phyloP scores from a whole-genome alignment of 768 basidiomycete species.

The Lactarius hengduanensis region DNA sequence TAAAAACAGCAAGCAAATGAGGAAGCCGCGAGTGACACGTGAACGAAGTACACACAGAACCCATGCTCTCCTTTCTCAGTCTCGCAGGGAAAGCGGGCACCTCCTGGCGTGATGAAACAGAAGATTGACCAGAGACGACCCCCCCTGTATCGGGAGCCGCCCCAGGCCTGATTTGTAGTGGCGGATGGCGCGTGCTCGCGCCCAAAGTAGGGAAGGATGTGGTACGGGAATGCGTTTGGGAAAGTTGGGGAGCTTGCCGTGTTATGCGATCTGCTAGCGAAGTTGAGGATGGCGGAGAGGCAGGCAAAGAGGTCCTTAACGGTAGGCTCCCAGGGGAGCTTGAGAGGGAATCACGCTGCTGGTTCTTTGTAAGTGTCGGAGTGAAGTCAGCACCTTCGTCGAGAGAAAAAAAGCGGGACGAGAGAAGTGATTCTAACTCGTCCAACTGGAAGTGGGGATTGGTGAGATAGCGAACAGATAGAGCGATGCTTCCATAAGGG shows the following conservation, averaged over 20 bases:
- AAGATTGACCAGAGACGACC: constrained; percentile 42
- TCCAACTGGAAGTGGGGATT: constrained; percentile 71
- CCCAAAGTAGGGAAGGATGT: constrained; percentile 39
- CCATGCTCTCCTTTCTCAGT: constrained; percentile 51
- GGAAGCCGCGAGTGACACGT: constrained; percentile 5
- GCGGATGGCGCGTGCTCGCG: constrained; percentile 39
- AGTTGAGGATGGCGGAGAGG: constrained; percentile 40
- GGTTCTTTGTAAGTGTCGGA: constrained; percentile 67
- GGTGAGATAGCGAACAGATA: constrained; percentile 63
- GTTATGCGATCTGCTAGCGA: constrained; percentile 46
- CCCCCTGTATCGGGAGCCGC: constrained; percentile 27
- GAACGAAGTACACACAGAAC: constrained; percentile 35
- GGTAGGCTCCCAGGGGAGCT: constrained; percentile 44
- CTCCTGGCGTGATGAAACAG: constrained; percentile 39
- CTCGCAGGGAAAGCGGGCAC: constrained; percentile 35
- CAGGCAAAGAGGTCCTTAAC: constrained; percentile 44
- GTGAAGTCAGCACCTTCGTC: constrained; percentile 67
- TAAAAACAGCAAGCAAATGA: neutral
- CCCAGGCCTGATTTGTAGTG: constrained; percentile 35
- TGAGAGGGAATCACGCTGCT: constrained; percentile 54
- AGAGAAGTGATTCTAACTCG: constrained; percentile 73
- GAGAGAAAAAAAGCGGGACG: constrained; percentile 66
- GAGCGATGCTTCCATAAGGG: constrained; percentile 60
- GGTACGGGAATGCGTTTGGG: constrained; percentile 37
- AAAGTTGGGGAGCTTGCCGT: constrained; percentile 34